phyloP scores from a whole-genome alignment of 352 stramenopile species.

The Phytophthora podocarpi region DNA sequence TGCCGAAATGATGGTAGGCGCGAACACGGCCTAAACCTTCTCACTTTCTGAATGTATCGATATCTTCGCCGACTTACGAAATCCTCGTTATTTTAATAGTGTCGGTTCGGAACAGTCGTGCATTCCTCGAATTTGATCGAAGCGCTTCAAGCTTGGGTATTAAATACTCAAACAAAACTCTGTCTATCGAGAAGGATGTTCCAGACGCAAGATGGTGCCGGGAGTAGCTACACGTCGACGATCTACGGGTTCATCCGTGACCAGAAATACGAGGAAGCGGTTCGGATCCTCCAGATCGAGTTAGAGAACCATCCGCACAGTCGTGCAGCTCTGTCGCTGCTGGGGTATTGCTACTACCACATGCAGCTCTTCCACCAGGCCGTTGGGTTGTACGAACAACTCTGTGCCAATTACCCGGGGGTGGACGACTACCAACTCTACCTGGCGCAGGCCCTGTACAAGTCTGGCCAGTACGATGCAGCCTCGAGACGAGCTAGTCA shows the following conservation, averaged over 20 bases:
- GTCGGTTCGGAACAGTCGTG: slow-evolving; percentile 37
- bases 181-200: slow-evolving; percentile 43
- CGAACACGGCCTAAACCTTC: too few species aligned
- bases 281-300: slow-evolving; percentile 92
- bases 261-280: slow-evolving; percentile 93
- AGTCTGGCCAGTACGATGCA: slow-evolving; percentile 84
- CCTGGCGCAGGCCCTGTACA: slow-evolving; percentile 95
- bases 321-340: slow-evolving; percentile 91
- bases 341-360: slow-evolving; percentile 99
- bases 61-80: too few species aligned
- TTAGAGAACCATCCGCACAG: slow-evolving; percentile 94
- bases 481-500: slow-evolving; percentile 82
- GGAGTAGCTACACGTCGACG: slow-evolving; percentile 91
- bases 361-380: slow-evolving; percentile 93
- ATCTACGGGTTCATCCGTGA: slow-evolving; percentile 96
- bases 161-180: too few species aligned
- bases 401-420: slow-evolving; percentile 92
- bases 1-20: too few species aligned
- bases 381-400: slow-evolving; percentile 94
- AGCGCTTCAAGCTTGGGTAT: too few species aligned
- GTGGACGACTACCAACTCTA: slow-evolving; percentile 97
- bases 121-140: slow-evolving; percentile 19
- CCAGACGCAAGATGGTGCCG: slow-evolving; percentile 60
- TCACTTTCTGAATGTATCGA: too few species aligned
- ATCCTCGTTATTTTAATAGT: slow-evolving; percentile 28